Evolutionary conservation across 1,284 basidiomycete genomes (phyloP), one percentile per base, ranked within the genome.

Genomic region (Golubevia pallescens): DNA sequence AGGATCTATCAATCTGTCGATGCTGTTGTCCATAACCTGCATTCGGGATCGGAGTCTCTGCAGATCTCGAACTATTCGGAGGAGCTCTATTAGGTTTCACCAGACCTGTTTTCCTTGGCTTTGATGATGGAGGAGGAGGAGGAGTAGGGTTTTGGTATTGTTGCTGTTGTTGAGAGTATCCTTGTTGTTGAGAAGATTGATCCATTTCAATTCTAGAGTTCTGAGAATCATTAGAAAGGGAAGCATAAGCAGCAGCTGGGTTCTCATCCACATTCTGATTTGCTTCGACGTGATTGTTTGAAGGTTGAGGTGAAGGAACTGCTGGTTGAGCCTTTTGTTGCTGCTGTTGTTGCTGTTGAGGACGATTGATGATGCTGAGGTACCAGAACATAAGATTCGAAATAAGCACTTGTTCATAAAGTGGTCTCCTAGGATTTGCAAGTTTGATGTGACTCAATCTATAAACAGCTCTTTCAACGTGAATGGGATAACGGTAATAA

Each of bases 321-420:
- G 42, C 16, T 48, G 42, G 21, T 23, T 24, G 42, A 16, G 32
- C 14, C 20, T 32, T 63, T 19, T 52, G 51, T 8, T 63, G 51
- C 13, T 34, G 24, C 42, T 57, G 34, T 23, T 32, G 51, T 20
- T 65, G 69, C 60, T 65, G 67, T 53, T 76, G 74, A 21, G 69
- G 54, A 2, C 73, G 72, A 61, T 84, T 81, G 66, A 84, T 76
- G 56, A 84, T 65, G 56, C 74, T 74, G 32, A 84, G 66, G 60
- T 83, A 84, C 81, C 81, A 84, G 64, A 84, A 84, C 81, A 84
- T 84, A 24, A 84, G 62, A 55, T 84, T 84, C 52, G 75, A 78
- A 57, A 84, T 83, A 28, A 83, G 65, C 54, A 84, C 81, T 66
- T 84, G 81, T 66, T 84, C 81, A 48, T 75, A 77, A 51, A 84